Conservation (phyloP, 495 filamentous ascomycete species). For the Margaritispora aquatica region DNA sequence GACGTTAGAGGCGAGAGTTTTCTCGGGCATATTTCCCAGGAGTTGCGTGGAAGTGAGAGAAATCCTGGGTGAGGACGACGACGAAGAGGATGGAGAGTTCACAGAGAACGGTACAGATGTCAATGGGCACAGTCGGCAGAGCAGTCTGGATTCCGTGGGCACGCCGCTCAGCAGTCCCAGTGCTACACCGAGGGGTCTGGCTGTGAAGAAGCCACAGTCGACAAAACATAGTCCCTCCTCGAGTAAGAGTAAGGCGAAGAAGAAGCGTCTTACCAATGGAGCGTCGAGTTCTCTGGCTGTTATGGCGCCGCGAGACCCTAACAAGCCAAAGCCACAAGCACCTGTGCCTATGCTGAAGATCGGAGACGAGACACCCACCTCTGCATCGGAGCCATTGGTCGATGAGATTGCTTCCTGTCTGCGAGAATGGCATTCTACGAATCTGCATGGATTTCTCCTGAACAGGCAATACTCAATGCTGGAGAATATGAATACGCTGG, state of each 20-base stretch:
- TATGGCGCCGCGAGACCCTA: conserved; percentile 41
- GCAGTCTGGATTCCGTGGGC: background rate
- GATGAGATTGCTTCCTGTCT: conserved; percentile 96
- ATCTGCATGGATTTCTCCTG: conserved; percentile 89
- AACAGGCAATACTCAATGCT: conserved; percentile 71
- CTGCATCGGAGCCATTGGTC: conserved; percentile 81
- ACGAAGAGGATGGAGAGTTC: conserved; percentile 31
- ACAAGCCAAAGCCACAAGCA: conserved; percentile 72
- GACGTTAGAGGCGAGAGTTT: conserved; percentile 89
- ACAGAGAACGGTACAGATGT: background rate
- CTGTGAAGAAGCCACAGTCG: background rate
- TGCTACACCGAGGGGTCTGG: background rate
- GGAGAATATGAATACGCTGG: conserved; percentile 72
- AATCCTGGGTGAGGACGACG: conserved; percentile 54
- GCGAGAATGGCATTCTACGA: conserved; percentile 96
- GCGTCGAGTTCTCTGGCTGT: conserved; percentile 20
- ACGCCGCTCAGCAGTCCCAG: conserved; percentile 10
- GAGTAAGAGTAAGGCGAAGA: conserved; percentile 18
- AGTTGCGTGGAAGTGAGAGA: conserved; percentile 82
- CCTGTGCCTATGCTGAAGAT: conserved; percentile 97
- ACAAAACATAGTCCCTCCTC: background rate
- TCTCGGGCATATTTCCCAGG: conserved; percentile 92
- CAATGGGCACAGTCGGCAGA: conserved; percentile 2
- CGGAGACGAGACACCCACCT: conserved; percentile 91
- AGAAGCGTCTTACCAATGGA: conserved; percentile 24